Evolutionary conservation across 305 asterid genomes (phyloP).

Genomic region (Fraxinus sp.): DNA sequence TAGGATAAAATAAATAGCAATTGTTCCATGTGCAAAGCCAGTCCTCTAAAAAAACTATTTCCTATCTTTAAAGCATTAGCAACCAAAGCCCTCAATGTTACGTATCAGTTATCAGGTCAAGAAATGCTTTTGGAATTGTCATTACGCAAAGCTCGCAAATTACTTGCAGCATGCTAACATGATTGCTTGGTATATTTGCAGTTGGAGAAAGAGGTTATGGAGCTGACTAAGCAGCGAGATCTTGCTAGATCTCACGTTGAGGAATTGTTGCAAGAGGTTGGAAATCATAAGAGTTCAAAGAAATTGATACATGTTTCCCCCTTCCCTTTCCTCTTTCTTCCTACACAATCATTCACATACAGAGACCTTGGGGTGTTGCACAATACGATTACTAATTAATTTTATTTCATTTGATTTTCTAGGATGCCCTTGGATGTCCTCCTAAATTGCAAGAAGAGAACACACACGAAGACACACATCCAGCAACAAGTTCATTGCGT

Average conservation of each 20-base stretch:
- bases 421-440: slow-evolving; percentile 1
- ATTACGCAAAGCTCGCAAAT: not conserved
- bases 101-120: not conserved
- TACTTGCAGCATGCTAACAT: slow-evolving; percentile 17
- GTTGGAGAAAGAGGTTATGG: slow-evolving; percentile 86
- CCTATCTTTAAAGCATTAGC: not conserved
- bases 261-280: slow-evolving; percentile 45
- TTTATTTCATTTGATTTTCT: not conserved
- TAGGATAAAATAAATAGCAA: not conserved
- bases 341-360: not conserved
- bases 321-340: not conserved
- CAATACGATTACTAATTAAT: not conserved
- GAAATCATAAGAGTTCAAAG: slow-evolving; percentile 25
- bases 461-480: not conserved
- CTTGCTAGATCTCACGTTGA: slow-evolving; percentile 63
- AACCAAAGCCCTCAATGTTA: not conserved
- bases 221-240: slow-evolving; percentile 60
- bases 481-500: not conserved
- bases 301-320: not conserved
- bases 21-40: not conserved
- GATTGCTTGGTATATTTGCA: slow-evolving; percentile 41
- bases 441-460: not conserved
- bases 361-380: not conserved
- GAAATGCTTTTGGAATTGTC: not conserved
- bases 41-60: not conserved